phyloP scores from a whole-genome alignment of 1,284 basidiomycete genomes.

The Pyrrhoderma noxium region DNA sequence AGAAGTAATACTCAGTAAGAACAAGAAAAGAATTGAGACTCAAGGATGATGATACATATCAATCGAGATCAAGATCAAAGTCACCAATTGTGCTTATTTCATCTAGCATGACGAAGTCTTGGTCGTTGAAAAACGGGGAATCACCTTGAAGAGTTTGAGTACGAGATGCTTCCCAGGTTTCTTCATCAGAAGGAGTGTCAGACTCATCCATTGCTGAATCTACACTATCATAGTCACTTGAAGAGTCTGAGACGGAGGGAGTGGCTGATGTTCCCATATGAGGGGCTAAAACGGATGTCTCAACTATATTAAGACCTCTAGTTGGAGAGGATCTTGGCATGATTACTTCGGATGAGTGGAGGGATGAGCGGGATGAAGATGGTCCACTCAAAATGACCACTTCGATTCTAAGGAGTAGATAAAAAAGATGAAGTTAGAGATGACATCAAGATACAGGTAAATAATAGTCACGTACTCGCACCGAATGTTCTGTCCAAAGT shows the following conservation, averaged over 20 bases:
- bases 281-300: constrained; percentile 16
- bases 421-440: constrained; percentile 13
- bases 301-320: constrained; percentile 18
- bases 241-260: constrained; percentile 28
- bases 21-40: no score
- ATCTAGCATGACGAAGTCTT: background rate
- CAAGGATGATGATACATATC: no score
- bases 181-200: constrained; percentile 42
- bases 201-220: constrained; percentile 29
- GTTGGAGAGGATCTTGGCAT: constrained; percentile 44
- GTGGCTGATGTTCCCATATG: constrained; percentile 21
- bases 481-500: constrained; percentile 73
- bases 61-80: no score
- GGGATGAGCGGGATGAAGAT: constrained; percentile 28
- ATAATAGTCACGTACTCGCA: constrained; percentile 46
- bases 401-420: constrained; percentile 42
- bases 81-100: background rate
- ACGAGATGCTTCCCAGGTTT: constrained; percentile 56
- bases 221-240: constrained; percentile 31
- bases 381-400: constrained; percentile 43
- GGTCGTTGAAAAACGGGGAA: constrained; percentile 18
- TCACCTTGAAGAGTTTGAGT: constrained; percentile 28
- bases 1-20: no score
- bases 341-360: constrained; percentile 63
- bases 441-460: constrained; percentile 14